Percentiles rank a stretch among this genome's conserved stretches.
Conservation (phyloP, 345 rosid species). For the Populus pruinosa region DNA sequence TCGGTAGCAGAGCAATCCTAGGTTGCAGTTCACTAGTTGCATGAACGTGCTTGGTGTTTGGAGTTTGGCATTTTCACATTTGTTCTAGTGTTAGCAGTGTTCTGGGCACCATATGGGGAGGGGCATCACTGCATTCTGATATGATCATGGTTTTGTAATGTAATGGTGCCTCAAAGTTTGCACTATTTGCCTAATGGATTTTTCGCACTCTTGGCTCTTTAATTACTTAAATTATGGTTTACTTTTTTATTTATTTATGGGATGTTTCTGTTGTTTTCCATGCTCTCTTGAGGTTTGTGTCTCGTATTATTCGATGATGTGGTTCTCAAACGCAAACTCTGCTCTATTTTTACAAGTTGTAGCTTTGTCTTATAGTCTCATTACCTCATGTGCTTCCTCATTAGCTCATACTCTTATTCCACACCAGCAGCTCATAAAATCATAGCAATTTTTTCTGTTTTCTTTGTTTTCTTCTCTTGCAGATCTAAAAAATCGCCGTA, state of each 20-base stretch:
- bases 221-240: background rate
- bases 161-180: background rate
- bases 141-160: conserved; percentile 5
- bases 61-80: background rate
- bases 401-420: no score
- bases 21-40: background rate
- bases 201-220: background rate
- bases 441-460: no score
- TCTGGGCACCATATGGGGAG: conserved; percentile 1
- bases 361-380: no score
- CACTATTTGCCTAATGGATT: background rate
- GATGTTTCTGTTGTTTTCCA: background rate
- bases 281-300: background rate
- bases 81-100: background rate
- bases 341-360: no score
- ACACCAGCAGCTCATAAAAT: no score
- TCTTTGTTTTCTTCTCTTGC: no score
- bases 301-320: background rate
- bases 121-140: conserved; percentile 7
- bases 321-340: no score
- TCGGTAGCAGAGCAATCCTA: background rate
- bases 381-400: no score
- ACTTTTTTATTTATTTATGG: background rate
- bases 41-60: background rate
- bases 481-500: no score